These are phyloP conservation scores for Hymenoscyphus repandus DNA, from an alignment of 2,329 filamentous ascomycete species.

Conservation along the genomic window DNA sequence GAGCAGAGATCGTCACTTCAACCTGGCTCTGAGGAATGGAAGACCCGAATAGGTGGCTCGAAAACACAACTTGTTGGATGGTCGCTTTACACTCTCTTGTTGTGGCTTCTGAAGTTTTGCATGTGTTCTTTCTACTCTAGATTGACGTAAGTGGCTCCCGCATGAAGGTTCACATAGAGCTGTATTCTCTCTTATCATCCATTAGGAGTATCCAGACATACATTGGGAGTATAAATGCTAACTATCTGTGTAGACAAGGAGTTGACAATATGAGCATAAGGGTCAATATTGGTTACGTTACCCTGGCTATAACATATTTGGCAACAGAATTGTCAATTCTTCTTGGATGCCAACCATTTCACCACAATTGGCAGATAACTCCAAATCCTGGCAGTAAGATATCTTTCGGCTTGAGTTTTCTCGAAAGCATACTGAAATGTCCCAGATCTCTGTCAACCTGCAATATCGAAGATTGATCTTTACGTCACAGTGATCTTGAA, in stretches of 20 bases:
- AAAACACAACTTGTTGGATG: slow-evolving; percentile 49
- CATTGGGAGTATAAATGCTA: too few relatives aligned
- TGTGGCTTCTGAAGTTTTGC: slow-evolving; percentile 50
- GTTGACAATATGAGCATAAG: slow-evolving; percentile 37
- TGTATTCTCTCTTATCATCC: too few relatives aligned
- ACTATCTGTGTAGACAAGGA: slow-evolving; percentile 16
- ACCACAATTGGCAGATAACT: slow-evolving; percentile 52
- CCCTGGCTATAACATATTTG: slow-evolving; percentile 46
- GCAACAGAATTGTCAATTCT: slow-evolving; percentile 45
- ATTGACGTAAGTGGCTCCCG: slow-evolving; percentile 37
- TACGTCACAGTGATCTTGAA: slow-evolving; percentile 49
- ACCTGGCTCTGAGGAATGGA: slow-evolving; percentile 40
- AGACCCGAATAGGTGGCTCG: slow-evolving; percentile 45
- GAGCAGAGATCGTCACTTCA: slow-evolving; percentile 41
- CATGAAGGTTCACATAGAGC: not conserved
- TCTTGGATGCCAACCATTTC: slow-evolving; percentile 47
- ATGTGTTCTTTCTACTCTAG: slow-evolving; percentile 52
- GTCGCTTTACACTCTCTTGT: slow-evolving; percentile 46
- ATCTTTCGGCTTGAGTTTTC: not conserved
- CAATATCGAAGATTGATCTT: slow-evolving; percentile 46
- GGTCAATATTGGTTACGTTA: slow-evolving; percentile 44
- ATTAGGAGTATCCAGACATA: too few relatives aligned
- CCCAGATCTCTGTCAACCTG: slow-evolving; percentile 43
- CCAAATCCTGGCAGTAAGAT: slow-evolving; percentile 48
- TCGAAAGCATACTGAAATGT: not conserved